Conservation (phyloP, 208 protist genomes). For the Leishmania lainsoni region DNA sequence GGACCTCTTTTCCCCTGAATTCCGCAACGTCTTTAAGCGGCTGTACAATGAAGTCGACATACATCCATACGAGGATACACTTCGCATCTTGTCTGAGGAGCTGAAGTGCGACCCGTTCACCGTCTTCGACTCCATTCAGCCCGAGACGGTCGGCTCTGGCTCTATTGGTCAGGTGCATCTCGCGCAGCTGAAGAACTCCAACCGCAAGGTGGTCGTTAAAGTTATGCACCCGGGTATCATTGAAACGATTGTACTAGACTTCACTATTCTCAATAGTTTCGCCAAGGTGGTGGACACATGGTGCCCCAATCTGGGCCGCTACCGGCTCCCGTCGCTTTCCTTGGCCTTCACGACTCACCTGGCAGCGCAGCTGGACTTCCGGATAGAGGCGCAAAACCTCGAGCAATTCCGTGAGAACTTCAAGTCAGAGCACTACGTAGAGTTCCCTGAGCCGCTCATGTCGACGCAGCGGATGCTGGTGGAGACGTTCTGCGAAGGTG, state of each 20-base stretch:
- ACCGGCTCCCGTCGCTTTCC: constrained; percentile 65
- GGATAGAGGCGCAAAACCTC: constrained; percentile 88
- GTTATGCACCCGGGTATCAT: constrained; percentile 90
- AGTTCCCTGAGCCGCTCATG: constrained; percentile 83
- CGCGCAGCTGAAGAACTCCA: constrained; percentile 63
- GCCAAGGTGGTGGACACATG: constrained; percentile 32
- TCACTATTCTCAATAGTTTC: constrained; percentile 66
- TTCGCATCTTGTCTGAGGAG: constrained; percentile 79
- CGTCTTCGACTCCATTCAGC: constrained; percentile 76
- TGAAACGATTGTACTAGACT: constrained; percentile 87
- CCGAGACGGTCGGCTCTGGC: constrained; percentile 77
- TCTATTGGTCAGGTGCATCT: constrained; percentile 93
- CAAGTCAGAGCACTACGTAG: constrained; percentile 64
- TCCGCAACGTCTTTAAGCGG: constrained; percentile 78
- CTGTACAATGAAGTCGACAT: constrained; percentile 81
- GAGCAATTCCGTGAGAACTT: constrained; percentile 88
- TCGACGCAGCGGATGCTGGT: constrained; percentile 86
- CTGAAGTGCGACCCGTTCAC: constrained; percentile 51
- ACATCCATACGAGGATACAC: constrained; percentile 71
- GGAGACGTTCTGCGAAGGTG: constrained; percentile 87
- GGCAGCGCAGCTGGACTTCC: constrained; percentile 90
- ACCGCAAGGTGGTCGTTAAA: constrained; percentile 82
- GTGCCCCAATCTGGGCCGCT: constrained; percentile 42
- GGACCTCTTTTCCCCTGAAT: constrained; percentile 84
- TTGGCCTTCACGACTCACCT: constrained; percentile 81